Evolutionary conservation across 2,329 filamentous ascomycete genomes (phyloP).

Genomic region (Exophiala viscosa): DNA sequence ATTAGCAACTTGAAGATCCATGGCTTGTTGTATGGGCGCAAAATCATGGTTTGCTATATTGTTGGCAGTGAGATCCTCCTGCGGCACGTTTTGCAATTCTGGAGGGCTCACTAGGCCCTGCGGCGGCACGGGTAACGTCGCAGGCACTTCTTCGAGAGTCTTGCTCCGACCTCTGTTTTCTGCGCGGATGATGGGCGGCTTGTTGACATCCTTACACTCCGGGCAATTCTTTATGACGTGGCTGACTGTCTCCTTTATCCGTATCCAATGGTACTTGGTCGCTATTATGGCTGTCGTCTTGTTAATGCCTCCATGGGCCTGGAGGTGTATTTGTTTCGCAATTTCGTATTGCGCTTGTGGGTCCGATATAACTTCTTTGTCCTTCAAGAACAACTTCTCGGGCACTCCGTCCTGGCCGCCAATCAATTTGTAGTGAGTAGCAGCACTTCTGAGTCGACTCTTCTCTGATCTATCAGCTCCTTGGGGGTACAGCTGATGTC

Average conservation of each 20-base stretch:
- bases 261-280: slow-evolving; percentile 93
- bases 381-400: slow-evolving; percentile 91
- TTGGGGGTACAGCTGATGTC: slow-evolving; percentile 86
- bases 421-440: slow-evolving; percentile 86
- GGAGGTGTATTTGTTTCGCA: slow-evolving; percentile 69
- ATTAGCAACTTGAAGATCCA: slow-evolving; percentile 26
- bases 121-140: slow-evolving; percentile 3
- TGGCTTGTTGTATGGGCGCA: slow-evolving; percentile 23
- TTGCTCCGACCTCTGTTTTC: slow-evolving; percentile 29
- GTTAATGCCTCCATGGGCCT: slow-evolving; percentile 88
- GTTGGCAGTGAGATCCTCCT: slow-evolving; percentile 13
- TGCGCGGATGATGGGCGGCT: slow-evolving; percentile 45
- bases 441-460: slow-evolving; percentile 85
- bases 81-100: slow-evolving; percentile 11
- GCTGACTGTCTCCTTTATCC: slow-evolving; percentile 96
- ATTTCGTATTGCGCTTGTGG: slow-evolving; percentile 88
- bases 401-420: slow-evolving; percentile 45
- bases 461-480: slow-evolving; percentile 94
- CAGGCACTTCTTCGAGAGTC: slow-evolving; percentile 24
- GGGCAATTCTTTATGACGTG: slow-evolving; percentile 88
- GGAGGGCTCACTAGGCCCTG: slow-evolving; percentile 4
- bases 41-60: slow-evolving; percentile 22
- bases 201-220: slow-evolving; percentile 78
- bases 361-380: slow-evolving; percentile 93
- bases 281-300: slow-evolving; percentile 94